Percentiles rank a stretch among this genome's conserved stretches.
Conservation (phyloP, 352 stramenopile species). For the Phytophthora pini region DNA sequence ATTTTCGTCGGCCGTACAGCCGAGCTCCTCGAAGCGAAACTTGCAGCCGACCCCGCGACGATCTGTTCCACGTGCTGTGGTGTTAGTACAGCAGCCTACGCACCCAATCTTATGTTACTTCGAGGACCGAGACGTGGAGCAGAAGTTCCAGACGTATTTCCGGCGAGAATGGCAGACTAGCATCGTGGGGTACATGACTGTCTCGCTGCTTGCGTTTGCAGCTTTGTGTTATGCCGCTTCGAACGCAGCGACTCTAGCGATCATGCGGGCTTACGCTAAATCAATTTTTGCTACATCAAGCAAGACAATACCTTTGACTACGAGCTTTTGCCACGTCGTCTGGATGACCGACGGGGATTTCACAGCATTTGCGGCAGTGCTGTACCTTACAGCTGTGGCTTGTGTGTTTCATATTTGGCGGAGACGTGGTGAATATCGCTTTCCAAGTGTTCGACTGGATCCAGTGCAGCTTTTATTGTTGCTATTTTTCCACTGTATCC, state of each 20-base stretch:
- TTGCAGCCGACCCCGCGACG: constrained; percentile 36
- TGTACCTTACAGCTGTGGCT: constrained; percentile 38
- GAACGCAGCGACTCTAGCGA: constrained; percentile 23
- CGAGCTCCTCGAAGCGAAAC: constrained; percentile 36
- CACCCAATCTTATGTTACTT: constrained; percentile 58
- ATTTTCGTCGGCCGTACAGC: constrained; percentile 1
- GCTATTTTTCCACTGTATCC: constrained; percentile 52
- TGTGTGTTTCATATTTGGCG: constrained; percentile 40
- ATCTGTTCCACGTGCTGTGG: constrained; percentile 33
- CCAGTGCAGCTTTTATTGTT: constrained; percentile 54
- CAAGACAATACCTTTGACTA: constrained; percentile 1
- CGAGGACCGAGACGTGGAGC: constrained; percentile 58
- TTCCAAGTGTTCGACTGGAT: constrained; percentile 39
- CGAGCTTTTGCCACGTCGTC: constrained; percentile 11
- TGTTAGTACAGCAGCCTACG: constrained; percentile 51
- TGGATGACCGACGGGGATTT: constrained; percentile 40
- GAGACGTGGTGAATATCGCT: constrained; percentile 40
- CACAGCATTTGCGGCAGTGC: constrained; percentile 20
- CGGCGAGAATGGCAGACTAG: constrained; percentile 47
- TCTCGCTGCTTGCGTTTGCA: constrained; percentile 33
- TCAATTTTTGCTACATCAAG: constrained; percentile 21
- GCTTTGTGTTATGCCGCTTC: constrained; percentile 33
- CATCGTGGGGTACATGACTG: constrained; percentile 44
- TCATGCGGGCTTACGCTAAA: constrained; percentile 22
- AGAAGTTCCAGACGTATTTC: constrained; percentile 70